Evolutionary conservation across 2,329 filamentous ascomycete species (phyloP), one percentile per base, ranked within the genome.

Genomic region (Pseudopithomyces chartarum): DNA sequence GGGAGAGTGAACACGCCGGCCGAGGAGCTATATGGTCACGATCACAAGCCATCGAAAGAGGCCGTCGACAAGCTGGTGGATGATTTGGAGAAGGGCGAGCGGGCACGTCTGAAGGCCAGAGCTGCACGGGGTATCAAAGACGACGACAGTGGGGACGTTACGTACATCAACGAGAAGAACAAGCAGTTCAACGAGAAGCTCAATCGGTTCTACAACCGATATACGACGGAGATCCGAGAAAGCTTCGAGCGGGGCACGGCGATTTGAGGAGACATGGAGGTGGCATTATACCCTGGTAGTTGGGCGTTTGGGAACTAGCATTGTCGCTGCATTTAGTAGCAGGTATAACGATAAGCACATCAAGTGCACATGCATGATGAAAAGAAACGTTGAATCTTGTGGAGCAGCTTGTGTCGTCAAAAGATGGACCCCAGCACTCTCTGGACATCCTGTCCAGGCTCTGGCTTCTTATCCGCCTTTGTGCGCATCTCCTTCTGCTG

Each of bases 181-280:
- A 98, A 98, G 84, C 92, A 97, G 83, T 99, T 99, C 82, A 99
- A 99, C 86, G 88, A 96, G 81, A 98, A 99, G 81, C 82, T 99
- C 76, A 84, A 90, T 52, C 84, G 95, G 64, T 99, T 98, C 81
- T 99, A 99, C 79, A 95, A 99, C 80, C 96, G 97, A 82, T 99
- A 99, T 78, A 99, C 95, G 44, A 87, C 90, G 32, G 95, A 99
- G 76, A 98, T 99, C 68, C 84, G 95, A 73, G 95, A 99, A 73
- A 97, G 90, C 77, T 99, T 99, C 75, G 95, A 99, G 84, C 86
- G 95, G 62, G 95, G 95, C 17, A 98, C 95, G 3, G 96, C 96
- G 85, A 95, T 98, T 75, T 98, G 60, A 54, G 23, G 19, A 46
- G 17, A 29, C 32, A 26, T 34, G 39, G 39, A 52, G 40, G 47